Conservation (phyloP, 164 flowering plant species). For the Tetrastigma voinierianum region DNA sequence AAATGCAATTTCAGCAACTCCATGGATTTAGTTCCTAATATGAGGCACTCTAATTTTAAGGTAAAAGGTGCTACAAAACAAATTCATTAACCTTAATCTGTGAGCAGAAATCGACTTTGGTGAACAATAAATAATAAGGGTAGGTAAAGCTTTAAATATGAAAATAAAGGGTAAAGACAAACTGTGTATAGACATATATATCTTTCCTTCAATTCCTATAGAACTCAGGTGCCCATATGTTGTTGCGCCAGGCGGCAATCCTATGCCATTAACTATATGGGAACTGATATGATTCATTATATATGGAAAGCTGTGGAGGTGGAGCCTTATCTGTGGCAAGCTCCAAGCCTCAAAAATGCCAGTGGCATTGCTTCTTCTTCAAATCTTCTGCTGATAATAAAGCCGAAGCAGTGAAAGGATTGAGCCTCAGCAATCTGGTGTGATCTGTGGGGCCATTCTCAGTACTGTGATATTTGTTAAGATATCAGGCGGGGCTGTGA, state of each 20-base stretch:
- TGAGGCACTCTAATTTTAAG: no score
- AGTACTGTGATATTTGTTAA: constrained; percentile 32
- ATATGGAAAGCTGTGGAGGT: no score
- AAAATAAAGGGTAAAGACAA: background rate
- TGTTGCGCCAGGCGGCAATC: background rate
- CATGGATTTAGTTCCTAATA: no score
- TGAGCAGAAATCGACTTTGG: no score
- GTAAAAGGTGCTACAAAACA: no score
- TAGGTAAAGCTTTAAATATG: no score
- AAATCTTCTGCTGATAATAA: constrained; percentile 58
- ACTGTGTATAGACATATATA: background rate
- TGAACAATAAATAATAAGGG: no score
- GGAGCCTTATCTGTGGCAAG: background rate
- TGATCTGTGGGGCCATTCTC: constrained; percentile 59
- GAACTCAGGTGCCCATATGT: background rate
- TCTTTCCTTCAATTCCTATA: background rate
- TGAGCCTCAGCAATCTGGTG: constrained; percentile 76
- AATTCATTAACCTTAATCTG: no score
- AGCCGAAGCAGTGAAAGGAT: constrained; percentile 42
- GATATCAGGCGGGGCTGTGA: constrained; percentile 10
- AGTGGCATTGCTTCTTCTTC: constrained; percentile 49
- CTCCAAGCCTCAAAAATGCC: constrained; percentile 5
- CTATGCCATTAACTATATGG: background rate
- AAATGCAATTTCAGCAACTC: no score
- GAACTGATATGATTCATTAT: background rate